These are phyloP conservation scores for Cordyceps fumosorosea DNA, from an alignment of 2,329 filamentous ascomycete genomes.

Conservation along the genomic window DNA sequence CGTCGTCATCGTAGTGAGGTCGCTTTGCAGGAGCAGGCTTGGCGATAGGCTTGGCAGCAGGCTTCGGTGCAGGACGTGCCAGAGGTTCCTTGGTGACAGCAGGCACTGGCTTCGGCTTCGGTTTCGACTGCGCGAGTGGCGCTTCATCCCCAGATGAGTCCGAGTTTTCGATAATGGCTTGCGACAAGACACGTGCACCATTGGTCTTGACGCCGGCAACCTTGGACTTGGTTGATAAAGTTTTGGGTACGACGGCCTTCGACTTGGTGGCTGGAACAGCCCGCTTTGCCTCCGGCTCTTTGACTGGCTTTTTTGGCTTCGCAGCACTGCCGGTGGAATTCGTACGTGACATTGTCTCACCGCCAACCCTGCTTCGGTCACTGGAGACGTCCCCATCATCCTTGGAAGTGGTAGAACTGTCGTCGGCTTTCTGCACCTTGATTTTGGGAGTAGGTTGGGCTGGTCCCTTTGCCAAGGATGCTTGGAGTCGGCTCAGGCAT, in stretches of 20 bases:
- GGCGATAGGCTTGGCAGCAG: constrained; percentile 16
- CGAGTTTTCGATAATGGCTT: constrained; percentile 51
- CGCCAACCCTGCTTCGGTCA: constrained; percentile 26
- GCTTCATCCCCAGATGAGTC: constrained; percentile 47
- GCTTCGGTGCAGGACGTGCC: constrained; percentile 21
- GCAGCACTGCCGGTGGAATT: constrained; percentile 42
- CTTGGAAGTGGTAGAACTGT: constrained; percentile 33
- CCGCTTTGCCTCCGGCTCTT: constrained; percentile 51
- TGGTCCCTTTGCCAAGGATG: constrained; percentile 48
- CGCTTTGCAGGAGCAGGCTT: constrained; percentile 40
- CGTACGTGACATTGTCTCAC: constrained; percentile 42
- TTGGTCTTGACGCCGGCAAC: constrained; percentile 26
- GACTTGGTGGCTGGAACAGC: constrained; percentile 34
- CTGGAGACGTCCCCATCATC: constrained; percentile 29
- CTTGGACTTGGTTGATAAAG: constrained; percentile 38
- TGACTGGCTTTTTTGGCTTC: constrained; percentile 52
- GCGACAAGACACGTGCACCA: constrained; percentile 43
- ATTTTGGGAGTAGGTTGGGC: constrained; percentile 41
- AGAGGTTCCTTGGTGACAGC: neutral
- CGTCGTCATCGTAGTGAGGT: constrained; percentile 44
- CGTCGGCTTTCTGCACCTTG: constrained; percentile 45
- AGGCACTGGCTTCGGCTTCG: constrained; percentile 15
- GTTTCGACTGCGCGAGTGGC: constrained; percentile 25
- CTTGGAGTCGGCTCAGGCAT: constrained; percentile 55
- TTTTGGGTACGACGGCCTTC: constrained; percentile 31